Evolutionary conservation across 495 filamentous ascomycete species (phyloP).

Genomic region (Neurospora sp.): DNA sequence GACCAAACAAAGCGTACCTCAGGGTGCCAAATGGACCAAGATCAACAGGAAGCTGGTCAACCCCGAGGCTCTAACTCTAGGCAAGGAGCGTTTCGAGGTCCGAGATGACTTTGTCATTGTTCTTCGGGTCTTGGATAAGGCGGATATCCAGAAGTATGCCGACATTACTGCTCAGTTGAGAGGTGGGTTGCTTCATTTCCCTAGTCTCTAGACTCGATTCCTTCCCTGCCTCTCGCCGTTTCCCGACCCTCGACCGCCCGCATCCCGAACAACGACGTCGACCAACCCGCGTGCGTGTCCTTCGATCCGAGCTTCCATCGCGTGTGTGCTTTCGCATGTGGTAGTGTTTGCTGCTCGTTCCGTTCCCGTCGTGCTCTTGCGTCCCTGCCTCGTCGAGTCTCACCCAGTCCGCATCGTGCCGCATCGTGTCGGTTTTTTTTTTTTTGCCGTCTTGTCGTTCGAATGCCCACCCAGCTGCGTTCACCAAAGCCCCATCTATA

Average conservation of each 20-base stretch:
- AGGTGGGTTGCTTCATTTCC: constrained; percentile 41
- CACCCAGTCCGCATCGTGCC: not conserved
- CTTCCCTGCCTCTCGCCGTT: not conserved
- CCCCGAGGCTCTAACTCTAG: constrained; percentile 64
- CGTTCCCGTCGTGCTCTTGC: constrained; percentile 2
- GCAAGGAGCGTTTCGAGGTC: constrained; percentile 73
- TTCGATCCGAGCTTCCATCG: not conserved
- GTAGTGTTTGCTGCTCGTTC: not conserved
- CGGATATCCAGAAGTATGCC: constrained; percentile 74
- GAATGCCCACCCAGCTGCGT: not conserved
- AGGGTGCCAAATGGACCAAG: constrained; percentile 80
- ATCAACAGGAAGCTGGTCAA: constrained; percentile 76
- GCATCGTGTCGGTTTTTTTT: not conserved
- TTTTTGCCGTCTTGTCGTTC: not conserved
- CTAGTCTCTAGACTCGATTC: not conserved
- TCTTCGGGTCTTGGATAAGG: constrained; percentile 63
- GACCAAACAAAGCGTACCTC: constrained; percentile 58
- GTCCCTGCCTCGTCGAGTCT: not conserved
- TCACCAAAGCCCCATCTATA: not conserved
- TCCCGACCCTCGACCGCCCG: not conserved
- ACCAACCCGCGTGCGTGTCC: constrained; percentile 1
- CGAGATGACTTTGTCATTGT: constrained; percentile 79
- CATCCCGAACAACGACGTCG: not conserved
- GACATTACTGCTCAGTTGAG: constrained; percentile 64
- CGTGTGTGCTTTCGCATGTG: constrained; percentile 2